Conservation (phyloP, 106 monocot species). For the Dioscorea alata region DNA sequence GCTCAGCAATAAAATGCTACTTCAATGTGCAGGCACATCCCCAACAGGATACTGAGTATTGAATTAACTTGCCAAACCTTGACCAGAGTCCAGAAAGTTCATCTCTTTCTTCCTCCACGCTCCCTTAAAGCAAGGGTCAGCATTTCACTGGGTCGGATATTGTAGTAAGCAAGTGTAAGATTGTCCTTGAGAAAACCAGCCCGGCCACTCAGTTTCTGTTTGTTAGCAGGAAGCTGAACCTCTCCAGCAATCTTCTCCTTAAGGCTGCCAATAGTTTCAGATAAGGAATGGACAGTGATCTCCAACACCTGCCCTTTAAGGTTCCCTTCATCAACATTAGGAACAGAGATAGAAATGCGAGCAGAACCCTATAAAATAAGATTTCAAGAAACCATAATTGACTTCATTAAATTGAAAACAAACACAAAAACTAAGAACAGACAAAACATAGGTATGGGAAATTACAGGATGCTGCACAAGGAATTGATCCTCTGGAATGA, state of each 20-base stretch:
- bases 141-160: constrained; percentile 71
- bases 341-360: constrained; percentile 81
- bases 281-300: constrained; percentile 71
- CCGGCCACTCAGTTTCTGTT: constrained; percentile 86
- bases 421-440: neutral
- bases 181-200: constrained; percentile 98
- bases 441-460: constrained; percentile 1
- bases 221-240: constrained; percentile 92
- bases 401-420: neutral
- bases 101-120: constrained; percentile 98
- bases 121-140: constrained; percentile 84
- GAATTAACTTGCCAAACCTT: constrained; percentile 17
- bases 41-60: neutral
- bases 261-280: constrained; percentile 82
- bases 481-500: constrained; percentile 94
- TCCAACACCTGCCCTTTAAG: constrained; percentile 85
- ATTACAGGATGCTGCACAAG: constrained; percentile 90
- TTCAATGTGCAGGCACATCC: neutral
- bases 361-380: constrained; percentile 57
- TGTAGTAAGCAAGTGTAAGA: constrained; percentile 90
- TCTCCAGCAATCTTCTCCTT: constrained; percentile 99
- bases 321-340: constrained; percentile 93
- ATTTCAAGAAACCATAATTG: neutral
- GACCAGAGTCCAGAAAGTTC: constrained; percentile 7
- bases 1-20: no score